Conservation (phyloP, 1,284 basidiomycete genomes). For the Takashimella tepidaria region DNA sequence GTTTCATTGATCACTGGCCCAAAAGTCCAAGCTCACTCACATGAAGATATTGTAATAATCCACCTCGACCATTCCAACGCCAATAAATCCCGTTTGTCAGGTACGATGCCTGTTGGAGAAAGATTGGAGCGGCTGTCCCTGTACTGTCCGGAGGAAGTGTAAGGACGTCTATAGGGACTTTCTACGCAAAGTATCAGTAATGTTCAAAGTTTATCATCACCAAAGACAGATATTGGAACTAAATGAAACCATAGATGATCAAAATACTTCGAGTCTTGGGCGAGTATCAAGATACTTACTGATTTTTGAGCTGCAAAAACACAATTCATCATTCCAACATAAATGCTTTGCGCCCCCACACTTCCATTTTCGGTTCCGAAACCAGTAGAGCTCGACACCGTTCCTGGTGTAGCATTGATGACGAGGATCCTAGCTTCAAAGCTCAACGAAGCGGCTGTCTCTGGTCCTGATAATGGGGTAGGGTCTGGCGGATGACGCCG, state of each 20-base stretch:
- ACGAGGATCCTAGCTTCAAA: conserved; percentile 80
- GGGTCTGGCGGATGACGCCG: conserved; percentile 56
- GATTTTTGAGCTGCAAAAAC: conserved; percentile 98
- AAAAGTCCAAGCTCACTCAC: conserved; percentile 49
- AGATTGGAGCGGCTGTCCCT: conserved; percentile 66
- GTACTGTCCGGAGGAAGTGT: conserved; percentile 70
- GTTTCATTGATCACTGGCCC: not conserved
- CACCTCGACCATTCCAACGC: conserved; percentile 62
- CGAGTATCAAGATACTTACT: conserved; percentile 50
- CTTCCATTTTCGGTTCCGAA: conserved; percentile 14
- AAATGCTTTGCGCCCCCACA: conserved; percentile 33
- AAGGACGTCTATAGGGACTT: conserved; percentile 92
- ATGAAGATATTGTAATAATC: conserved; percentile 79
- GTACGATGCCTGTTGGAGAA: conserved; percentile 94
- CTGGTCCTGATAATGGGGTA: conserved; percentile 17
- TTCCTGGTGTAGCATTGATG: conserved; percentile 75
- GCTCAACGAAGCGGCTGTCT: conserved; percentile 3
- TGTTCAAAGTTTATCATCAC: no score
- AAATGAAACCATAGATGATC: not conserved
- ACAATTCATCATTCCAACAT: conserved; percentile 96
- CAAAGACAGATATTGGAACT: no score
- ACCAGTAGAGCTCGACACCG: conserved; percentile 49
- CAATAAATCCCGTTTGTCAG: conserved; percentile 93
- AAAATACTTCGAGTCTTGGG: no score
- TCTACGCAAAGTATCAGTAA: conserved; percentile 53